Evolutionary conservation across 208 protist genomes (phyloP).

Genomic region (Acanthamoeba royreba): DNA sequence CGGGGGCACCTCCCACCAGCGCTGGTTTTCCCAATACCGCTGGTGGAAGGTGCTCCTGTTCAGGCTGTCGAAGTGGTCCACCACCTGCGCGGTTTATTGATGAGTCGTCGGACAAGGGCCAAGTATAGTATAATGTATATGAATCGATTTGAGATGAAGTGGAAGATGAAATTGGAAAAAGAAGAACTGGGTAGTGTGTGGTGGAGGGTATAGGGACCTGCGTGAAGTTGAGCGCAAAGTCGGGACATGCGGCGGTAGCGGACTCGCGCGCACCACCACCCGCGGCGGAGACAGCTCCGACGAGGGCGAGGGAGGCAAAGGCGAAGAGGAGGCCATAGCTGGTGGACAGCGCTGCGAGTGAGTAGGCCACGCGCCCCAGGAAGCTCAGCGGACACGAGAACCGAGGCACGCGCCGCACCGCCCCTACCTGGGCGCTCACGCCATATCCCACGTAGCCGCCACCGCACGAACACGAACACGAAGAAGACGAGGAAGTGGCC

Average conservation of each 20-base stretch:
- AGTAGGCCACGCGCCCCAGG: neutral
- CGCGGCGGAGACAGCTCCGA: neutral
- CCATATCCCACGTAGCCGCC: too few relatives aligned
- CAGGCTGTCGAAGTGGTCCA: slow-evolving; percentile 37
- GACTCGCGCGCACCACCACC: neutral
- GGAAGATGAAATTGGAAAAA: neutral
- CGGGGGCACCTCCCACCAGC: neutral
- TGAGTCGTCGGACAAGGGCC: neutral
- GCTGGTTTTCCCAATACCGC: slow-evolving; percentile 35
- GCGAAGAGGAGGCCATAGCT: neutral
- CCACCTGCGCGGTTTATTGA: neutral
- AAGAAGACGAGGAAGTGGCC: too few relatives aligned
- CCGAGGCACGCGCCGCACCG: too few relatives aligned
- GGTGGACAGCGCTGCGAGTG: neutral
- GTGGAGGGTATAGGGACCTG: neutral
- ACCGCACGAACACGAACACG: too few relatives aligned
- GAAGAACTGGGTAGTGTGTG: neutral
- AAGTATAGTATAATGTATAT: neutral
- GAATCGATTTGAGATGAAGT: neutral
- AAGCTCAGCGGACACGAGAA: slow-evolving; percentile 1
- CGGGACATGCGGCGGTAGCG: neutral
- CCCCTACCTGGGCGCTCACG: too few relatives aligned
- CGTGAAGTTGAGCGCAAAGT: neutral
- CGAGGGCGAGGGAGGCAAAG: neutral
- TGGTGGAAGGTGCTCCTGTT: neutral